A percentile compares a stretch with the other conserved stretches of the same genome.
Evolutionary conservation across 2,329 filamentous ascomycete species (phyloP).

Genomic region (Keithomyces neogunnii): DNA sequence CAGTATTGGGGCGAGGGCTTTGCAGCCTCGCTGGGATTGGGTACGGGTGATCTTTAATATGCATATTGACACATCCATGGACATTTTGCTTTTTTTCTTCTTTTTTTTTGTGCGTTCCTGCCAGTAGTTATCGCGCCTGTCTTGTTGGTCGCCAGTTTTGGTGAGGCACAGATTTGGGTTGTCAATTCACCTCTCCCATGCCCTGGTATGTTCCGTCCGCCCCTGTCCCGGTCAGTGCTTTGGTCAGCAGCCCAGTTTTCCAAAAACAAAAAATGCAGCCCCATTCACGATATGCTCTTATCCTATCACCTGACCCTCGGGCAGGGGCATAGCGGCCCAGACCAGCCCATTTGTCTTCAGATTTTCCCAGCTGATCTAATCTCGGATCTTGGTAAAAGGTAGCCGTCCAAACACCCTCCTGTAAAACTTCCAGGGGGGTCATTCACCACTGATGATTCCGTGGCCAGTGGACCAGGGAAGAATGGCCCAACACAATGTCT

Average conservation of each 20-base stretch:
- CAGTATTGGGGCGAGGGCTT: not conserved
- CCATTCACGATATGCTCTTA: conserved; percentile 4
- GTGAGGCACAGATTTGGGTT: not conserved
- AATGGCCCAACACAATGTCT: not conserved
- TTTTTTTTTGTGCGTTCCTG: not conserved
- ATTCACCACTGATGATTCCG: not conserved
- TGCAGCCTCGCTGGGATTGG: not conserved
- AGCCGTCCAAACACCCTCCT: not conserved
- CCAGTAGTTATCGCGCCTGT: not conserved
- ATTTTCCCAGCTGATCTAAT: conserved; percentile 1
- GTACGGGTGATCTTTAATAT: too few species aligned
- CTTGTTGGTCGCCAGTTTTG: not conserved
- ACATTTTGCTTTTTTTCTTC: not conserved
- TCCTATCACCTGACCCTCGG: conserved; percentile 9
- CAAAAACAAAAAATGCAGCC: not conserved
- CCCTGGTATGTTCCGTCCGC: not conserved
- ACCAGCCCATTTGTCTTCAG: conserved; percentile 1
- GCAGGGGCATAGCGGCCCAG: conserved; percentile 5
- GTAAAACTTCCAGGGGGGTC: not conserved
- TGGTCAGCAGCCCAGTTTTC: conserved; percentile 6
- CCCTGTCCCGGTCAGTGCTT: conserved; percentile 9
- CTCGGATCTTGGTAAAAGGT: conserved; percentile 1
- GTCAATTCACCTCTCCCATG: not conserved
- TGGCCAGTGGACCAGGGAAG: not conserved
- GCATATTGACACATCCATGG: too few species aligned